Percentiles rank a stretch among this genome's conserved stretches.
These are phyloP conservation scores for Apostasia shenzhenica DNA, from an alignment of 106 monocot genomes.

Conservation along the genomic window DNA sequence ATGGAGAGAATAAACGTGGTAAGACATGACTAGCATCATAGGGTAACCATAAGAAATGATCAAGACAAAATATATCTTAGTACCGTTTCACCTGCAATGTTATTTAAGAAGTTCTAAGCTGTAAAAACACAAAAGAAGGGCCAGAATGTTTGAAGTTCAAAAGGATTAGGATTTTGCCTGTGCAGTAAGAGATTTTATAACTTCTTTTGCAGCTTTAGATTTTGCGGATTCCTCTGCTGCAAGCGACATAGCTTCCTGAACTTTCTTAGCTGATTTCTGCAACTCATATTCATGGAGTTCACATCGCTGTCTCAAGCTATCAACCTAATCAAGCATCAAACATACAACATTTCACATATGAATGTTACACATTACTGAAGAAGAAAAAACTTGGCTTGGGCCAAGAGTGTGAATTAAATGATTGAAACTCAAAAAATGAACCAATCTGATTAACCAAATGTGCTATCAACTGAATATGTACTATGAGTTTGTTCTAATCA, in stretches of 20 bases:
- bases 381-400: neutral
- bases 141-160: neutral
- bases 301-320: slow-evolving; percentile 32
- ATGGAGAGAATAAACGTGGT: too few relatives aligned
- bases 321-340: slow-evolving; percentile 26
- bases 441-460: too few relatives aligned
- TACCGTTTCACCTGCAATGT: too few relatives aligned
- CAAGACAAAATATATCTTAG: too few relatives aligned
- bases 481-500: too few relatives aligned
- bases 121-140: neutral
- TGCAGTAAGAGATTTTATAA: slow-evolving; percentile 52
- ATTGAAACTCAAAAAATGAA: too few relatives aligned
- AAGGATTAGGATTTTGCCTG: slow-evolving; percentile 21
- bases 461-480: too few relatives aligned
- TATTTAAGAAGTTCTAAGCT: too few relatives aligned
- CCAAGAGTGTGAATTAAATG: too few relatives aligned
- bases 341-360: neutral
- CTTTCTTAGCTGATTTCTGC: slow-evolving; percentile 44
- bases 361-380: neutral
- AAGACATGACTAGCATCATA: too few relatives aligned
- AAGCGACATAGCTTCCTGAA: slow-evolving; percentile 43
- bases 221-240: slow-evolving; percentile 56
- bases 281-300: slow-evolving; percentile 56
- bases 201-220: slow-evolving; percentile 73
- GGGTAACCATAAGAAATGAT: too few relatives aligned